Evolutionary conservation across 2,329 filamentous ascomycete genomes (phyloP), one percentile per base, ranked within the genome.

Genomic region (Clonostachys rhizophaga): DNA sequence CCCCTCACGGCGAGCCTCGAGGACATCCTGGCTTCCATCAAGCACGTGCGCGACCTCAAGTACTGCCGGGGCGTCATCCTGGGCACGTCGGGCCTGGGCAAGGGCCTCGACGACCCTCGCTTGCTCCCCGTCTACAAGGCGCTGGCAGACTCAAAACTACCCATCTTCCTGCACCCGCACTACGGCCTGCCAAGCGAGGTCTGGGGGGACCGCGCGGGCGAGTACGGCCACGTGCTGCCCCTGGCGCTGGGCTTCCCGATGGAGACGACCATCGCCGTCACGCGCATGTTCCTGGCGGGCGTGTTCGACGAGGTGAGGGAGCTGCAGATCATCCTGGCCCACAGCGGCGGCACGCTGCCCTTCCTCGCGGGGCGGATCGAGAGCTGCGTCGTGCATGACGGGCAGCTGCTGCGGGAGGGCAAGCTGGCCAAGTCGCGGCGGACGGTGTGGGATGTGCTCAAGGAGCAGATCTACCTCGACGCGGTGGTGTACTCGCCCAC

Each of bases 281-380:
- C 88, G 5, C 76, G 91, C 42, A 95, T 96, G 89, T 84, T 90
- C 46, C 72, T 96, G n/a, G 80, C 86, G 0, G 88, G 89, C 0
- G 87, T 95, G 0, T 96, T 94, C 64, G 90, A 95, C 63, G 75
- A 79, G 10, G 86, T 90, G 41, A 79, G 78, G 0, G 70, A 72
- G 9, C 67, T 96, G 51, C 75, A 81, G 18, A 83, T 96, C 59
- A 72, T 96, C 46, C 73, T 96, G 5, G 91, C 91, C 1, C 91
- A 96, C 66, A 91, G 87, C 20, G 91, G 91, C 2, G 91, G 91
- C 3, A 92, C 91, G 1, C 70, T 96, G 43, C 91, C 91, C 0
- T 96, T 96, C 63, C 71, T 96, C 3, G 91, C 91, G 0, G 91
- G 91, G 0, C 75, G 91, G 30, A 90, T 96, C 45, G 90, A 96